phyloP scores from a whole-genome alignment of 345 rosid genomes.

The Pistacia integerrima region DNA sequence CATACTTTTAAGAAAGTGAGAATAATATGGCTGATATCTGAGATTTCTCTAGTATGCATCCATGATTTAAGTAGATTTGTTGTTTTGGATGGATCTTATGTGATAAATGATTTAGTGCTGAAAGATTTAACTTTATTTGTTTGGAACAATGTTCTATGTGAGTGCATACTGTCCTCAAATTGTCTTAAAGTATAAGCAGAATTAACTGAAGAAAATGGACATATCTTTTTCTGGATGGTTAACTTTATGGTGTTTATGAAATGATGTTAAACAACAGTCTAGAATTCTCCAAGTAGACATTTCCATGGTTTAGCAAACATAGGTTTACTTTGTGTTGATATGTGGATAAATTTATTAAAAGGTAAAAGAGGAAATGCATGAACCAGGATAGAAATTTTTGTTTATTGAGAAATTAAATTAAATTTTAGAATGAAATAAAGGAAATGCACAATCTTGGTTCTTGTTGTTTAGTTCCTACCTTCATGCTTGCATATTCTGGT shows the following conservation, averaged over 20 bases:
- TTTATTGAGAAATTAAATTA: neutral
- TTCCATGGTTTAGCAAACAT: constrained; percentile 4
- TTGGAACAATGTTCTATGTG: neutral
- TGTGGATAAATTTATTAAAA: neutral
- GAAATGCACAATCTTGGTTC: neutral
- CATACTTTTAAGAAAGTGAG: neutral
- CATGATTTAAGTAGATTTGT: neutral
- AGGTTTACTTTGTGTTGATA: neutral
- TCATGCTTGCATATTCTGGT: neutral
- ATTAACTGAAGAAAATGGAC: neutral
- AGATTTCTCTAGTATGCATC: neutral
- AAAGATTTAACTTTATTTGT: neutral
- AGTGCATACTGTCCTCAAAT: neutral
- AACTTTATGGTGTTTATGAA: neutral
- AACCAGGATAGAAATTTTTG: neutral
- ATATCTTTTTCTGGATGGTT: neutral
- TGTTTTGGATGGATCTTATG: neutral
- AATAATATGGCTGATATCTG: neutral
- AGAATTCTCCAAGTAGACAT: neutral
- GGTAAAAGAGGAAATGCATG: neutral
- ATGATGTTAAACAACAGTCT: neutral
- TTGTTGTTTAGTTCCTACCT: constrained; percentile 1
- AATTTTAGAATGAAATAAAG: neutral
- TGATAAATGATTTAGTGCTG: constrained; percentile 4
- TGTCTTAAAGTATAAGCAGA: neutral